phyloP scores from a whole-genome alignment of 805 yeast genomes.

The Saturnispora quitensis region DNA sequence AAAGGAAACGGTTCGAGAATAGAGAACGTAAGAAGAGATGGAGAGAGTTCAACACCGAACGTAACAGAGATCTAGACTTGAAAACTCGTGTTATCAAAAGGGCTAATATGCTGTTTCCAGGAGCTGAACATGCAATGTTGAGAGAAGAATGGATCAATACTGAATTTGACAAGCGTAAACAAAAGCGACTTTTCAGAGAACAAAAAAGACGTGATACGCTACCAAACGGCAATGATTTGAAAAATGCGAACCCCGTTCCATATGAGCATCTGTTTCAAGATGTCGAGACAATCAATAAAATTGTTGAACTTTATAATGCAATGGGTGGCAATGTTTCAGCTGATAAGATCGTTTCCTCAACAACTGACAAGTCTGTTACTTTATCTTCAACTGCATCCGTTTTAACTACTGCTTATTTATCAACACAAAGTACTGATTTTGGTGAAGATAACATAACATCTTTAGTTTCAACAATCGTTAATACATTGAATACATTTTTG shows the following conservation, averaged over 20 bases:
- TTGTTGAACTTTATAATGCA: constrained; percentile 25
- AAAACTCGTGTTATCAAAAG: constrained; percentile 68
- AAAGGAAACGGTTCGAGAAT: constrained; percentile 55
- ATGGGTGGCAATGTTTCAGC: constrained; percentile 25
- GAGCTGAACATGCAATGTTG: constrained; percentile 42
- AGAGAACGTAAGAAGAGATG: constrained; percentile 73
- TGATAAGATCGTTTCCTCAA: constrained; percentile 9
- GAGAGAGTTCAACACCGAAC: constrained; percentile 70
- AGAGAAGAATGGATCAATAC: constrained; percentile 59
- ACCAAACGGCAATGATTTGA: constrained; percentile 6
- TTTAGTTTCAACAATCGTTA: constrained; percentile 26
- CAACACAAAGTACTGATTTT: constrained; percentile 4
- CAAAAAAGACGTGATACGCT: constrained; percentile 21
- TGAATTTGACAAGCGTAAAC: constrained; percentile 61
- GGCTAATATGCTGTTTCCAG: constrained; percentile 62
- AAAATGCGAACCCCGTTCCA: constrained; percentile 8
- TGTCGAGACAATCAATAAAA: constrained; percentile 2
- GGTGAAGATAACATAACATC: constrained; percentile 16
- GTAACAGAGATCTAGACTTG: constrained; percentile 83
- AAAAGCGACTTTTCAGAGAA: constrained; percentile 45
- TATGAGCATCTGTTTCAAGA: constrained; percentile 8
- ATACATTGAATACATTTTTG: constrained; percentile 15
- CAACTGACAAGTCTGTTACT: constrained; percentile 17
- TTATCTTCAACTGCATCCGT: constrained; percentile 22
- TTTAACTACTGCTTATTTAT: constrained; percentile 19